A percentile compares a stretch with the other conserved stretches of the same genome.
These are phyloP conservation scores for Parietichytrium sp. DNA, from an alignment of 108 stramenopile species.

Conservation along the genomic window DNA sequence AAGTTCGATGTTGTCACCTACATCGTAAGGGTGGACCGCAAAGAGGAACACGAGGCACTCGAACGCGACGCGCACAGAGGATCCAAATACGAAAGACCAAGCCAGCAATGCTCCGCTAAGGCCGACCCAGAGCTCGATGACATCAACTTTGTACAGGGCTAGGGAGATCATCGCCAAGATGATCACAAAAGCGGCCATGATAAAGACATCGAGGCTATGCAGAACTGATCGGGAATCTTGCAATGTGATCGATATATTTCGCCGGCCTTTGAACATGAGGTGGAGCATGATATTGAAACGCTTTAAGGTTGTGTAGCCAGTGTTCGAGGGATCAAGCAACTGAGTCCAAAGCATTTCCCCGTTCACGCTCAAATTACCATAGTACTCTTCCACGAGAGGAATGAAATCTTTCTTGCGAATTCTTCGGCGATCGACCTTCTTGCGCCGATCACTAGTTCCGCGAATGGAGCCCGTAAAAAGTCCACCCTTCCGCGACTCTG, in stretches of 20 bases:
- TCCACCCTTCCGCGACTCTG: too few species aligned
- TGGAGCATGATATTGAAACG: neutral
- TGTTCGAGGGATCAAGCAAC: neutral
- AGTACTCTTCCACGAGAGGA: neutral
- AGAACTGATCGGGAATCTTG: constrained; percentile 8
- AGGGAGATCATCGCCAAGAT: neutral
- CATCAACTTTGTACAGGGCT: neutral
- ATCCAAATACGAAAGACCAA: constrained; percentile 25
- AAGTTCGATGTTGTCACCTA: neutral
- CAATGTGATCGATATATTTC: neutral
- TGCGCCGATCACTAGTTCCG: too few species aligned
- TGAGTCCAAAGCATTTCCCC: neutral
- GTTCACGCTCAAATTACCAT: too few species aligned
- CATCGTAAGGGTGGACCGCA: constrained; percentile 1
- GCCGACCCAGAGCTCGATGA: neutral
- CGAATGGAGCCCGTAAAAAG: too few species aligned
- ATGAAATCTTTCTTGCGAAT: constrained; percentile 11
- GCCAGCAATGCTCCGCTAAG: neutral
- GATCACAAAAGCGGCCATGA: constrained; percentile 21
- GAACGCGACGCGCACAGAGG: neutral
- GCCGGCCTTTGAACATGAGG: neutral
- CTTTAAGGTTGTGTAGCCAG: neutral
- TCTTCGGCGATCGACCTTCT: too few species aligned
- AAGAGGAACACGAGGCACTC: constrained; percentile 22
- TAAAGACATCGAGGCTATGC: neutral